Conservation (phyloP, 2,329 filamentous ascomycete genomes). For the Plectosphaerella sp. region DNA sequence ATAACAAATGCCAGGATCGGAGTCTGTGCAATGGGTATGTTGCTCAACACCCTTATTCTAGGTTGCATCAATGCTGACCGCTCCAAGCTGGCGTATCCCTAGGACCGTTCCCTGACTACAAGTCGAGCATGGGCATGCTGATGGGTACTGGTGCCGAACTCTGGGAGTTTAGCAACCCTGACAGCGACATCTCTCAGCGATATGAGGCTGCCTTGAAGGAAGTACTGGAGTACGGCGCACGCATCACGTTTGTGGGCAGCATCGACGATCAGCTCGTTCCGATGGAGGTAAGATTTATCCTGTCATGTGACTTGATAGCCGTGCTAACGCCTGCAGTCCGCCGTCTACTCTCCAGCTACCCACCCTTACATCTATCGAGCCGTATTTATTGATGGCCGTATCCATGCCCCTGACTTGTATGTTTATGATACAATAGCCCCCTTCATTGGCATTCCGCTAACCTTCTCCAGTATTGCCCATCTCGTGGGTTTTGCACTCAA, state of each 20-base stretch:
- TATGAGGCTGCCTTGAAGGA: slow-evolving; percentile 73
- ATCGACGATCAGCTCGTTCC: slow-evolving; percentile 97
- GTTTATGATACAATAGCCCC: slow-evolving; percentile 13
- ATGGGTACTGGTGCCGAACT: slow-evolving; percentile 90
- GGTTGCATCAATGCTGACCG: slow-evolving; percentile 2
- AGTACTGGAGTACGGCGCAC: slow-evolving; percentile 72
- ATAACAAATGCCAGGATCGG: slow-evolving; percentile 74
- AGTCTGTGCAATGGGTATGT: slow-evolving; percentile 69
- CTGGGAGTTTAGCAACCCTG: slow-evolving; percentile 84
- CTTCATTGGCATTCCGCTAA: background rate
- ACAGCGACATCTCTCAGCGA: slow-evolving; percentile 76
- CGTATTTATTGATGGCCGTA: slow-evolving; percentile 90
- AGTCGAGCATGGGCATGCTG: slow-evolving; percentile 77
- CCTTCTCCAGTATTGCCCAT: slow-evolving; percentile 62
- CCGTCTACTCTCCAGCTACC: slow-evolving; percentile 76
- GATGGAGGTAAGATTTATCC: slow-evolving; percentile 58
- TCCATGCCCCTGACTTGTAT: slow-evolving; percentile 87
- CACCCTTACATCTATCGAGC: slow-evolving; percentile 94
- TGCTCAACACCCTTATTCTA: slow-evolving; percentile 2
- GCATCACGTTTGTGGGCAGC: slow-evolving; percentile 84
- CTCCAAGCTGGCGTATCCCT: slow-evolving; percentile 79
- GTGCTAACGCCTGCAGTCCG: slow-evolving; percentile 50
- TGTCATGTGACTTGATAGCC: background rate
- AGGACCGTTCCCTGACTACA: slow-evolving; percentile 89
- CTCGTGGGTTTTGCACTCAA: slow-evolving; percentile 92